A percentile compares a stretch with the other conserved stretches of the same genome.
Evolutionary conservation across 305 asterid genomes (phyloP).

Genomic region (Solanum hybrid): DNA sequence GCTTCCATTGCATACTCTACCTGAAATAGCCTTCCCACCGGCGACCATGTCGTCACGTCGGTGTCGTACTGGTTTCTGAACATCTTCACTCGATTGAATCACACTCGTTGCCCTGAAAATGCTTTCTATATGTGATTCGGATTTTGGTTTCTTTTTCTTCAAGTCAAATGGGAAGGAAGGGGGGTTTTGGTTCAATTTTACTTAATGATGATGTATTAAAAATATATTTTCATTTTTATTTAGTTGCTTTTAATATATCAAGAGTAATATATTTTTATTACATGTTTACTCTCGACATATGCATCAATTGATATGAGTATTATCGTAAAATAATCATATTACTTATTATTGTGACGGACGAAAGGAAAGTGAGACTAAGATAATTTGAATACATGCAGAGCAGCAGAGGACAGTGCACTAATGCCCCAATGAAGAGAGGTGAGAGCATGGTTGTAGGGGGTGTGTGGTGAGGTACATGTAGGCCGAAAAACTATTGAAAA

Average conservation of each 20-base stretch:
- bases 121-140: background rate
- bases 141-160: conserved; percentile 30
- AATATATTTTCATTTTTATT: too few relatives aligned
- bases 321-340: too few relatives aligned
- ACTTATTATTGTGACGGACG: background rate
- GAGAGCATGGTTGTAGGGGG: background rate
- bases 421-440: too few relatives aligned
- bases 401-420: background rate
- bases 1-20: conserved; percentile 99
- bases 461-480: background rate
- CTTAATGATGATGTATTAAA: too few relatives aligned
- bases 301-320: background rate
- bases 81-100: conserved; percentile 18
- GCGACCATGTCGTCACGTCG: conserved; percentile 96
- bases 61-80: conserved; percentile 93
- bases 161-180: conserved; percentile 22
- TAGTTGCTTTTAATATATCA: too few relatives aligned
- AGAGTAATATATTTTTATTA: background rate
- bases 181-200: background rate
- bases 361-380: background rate
- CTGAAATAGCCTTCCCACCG: conserved; percentile 91
- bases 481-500: too few relatives aligned
- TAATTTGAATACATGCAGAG: background rate
- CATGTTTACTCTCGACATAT: background rate
- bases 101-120: background rate